A percentile compares a stretch with the other conserved stretches of the same genome.
Conservation (phyloP, 176 grass and related monocot genomes). For the Stipa capillata region DNA sequence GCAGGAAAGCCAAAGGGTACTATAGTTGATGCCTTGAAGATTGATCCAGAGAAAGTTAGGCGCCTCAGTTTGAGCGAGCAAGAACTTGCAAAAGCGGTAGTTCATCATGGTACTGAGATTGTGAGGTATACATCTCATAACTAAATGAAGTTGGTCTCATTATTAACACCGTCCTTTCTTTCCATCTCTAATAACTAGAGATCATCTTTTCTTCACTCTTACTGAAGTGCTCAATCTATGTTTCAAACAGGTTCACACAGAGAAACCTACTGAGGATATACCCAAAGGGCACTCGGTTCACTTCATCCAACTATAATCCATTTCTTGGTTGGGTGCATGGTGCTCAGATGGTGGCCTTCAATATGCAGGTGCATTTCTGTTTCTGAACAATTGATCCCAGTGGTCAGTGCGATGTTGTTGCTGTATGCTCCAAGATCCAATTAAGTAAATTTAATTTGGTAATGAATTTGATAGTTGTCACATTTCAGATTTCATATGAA, state of each 20-base stretch:
- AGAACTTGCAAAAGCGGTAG: slow-evolving; percentile 59
- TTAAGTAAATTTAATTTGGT: not conserved
- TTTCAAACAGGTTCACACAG: slow-evolving; percentile 68
- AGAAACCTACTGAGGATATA: slow-evolving; percentile 91
- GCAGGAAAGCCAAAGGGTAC: slow-evolving; percentile 87
- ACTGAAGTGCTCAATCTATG: slow-evolving; percentile 17
- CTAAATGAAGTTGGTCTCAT: not conserved
- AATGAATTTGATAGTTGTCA: not conserved
- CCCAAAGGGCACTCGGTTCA: slow-evolving; percentile 66
- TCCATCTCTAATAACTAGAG: not conserved
- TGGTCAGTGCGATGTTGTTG: not conserved
- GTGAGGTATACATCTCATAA: slow-evolving; percentile 45
- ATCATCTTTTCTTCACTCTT: not conserved
- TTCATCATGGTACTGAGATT: slow-evolving; percentile 54
- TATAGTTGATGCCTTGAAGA: slow-evolving; percentile 58
- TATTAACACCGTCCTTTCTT: not conserved
- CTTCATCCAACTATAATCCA: slow-evolving; percentile 94
- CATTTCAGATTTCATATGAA: slow-evolving; percentile 1
- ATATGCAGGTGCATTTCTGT: slow-evolving; percentile 75
- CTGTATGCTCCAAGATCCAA: not conserved
- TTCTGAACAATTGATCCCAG: not conserved
- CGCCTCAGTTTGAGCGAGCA: slow-evolving; percentile 92
- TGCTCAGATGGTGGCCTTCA: slow-evolving; percentile 98
- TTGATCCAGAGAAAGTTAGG: slow-evolving; percentile 72
- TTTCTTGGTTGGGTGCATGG: slow-evolving; percentile 89